Base-by-base conservation (phyloP, 75 land plant species). In the Adiantum capillusveneris region DNA sequence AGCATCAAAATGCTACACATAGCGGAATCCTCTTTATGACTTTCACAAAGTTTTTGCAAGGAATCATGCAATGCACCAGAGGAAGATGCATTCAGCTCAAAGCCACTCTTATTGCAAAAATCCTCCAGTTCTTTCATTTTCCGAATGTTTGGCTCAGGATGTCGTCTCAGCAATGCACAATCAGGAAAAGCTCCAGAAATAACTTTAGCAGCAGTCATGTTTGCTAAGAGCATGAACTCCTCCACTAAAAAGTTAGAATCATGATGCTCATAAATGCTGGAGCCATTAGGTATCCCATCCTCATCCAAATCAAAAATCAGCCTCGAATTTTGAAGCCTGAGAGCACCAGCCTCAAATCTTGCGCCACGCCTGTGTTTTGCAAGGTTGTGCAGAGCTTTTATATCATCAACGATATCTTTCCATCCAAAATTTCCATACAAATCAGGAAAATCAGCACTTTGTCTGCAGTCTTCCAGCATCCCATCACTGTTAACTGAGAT, bases 181-280 rank as follows among this genome's bases (percentile, higher is more conserved):
- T 81, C 84, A 22, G 98, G 98, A 69, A 78, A 93, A 26, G 96
- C 83, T 29, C 71, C 66, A 28, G 85, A 71, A 31, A 93, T 86
- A 6, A 93, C 76, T 63, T 81, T 71, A 25, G 98, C 98, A 16
- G 76, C 96, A 29, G 90, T 83, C 64, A 65, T 81, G 54, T 93
- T 93, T 52, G 98, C 96, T 68, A 93, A 67, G 46, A 93, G 85
- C 96, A 93, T 89, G 43, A 93, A 86, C 65, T 93, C 98, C 65
- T 89, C 87, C 55, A 93, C 87, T 58, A 89, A 78, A 72, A 73
- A 72, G 60, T 86, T 74, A 49, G 96, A 78, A 29, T 85, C 87
- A 53, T 62, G 78, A 20, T 62, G 56, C 24, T 75, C 80, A 60
- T 56, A 62, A 26, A 85, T 42, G 42, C 34, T 71, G 57, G 72